Evolutionary conservation across 2,329 filamentous ascomycete species (phyloP).

Genomic region (Passalora sequoiae): DNA sequence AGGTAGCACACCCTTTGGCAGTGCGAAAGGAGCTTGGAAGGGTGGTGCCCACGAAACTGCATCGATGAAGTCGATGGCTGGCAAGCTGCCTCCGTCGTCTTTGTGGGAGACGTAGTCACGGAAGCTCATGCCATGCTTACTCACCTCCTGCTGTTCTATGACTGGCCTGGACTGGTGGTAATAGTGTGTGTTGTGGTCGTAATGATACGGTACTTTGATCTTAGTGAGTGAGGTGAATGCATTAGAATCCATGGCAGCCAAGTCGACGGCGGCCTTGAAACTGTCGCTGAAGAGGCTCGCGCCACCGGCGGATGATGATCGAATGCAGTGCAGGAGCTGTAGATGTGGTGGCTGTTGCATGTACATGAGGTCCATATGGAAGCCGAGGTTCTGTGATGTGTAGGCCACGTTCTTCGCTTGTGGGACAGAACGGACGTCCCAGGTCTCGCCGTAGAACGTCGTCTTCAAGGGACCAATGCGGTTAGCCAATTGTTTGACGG

Average conservation of each 20-base stretch:
- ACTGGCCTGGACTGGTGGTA: slow-evolving; percentile 27
- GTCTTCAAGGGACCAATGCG: slow-evolving; percentile 74
- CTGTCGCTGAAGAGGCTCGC: slow-evolving; percentile 82
- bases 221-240: slow-evolving; percentile 15
- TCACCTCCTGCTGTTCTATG: slow-evolving; percentile 19
- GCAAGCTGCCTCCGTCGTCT: neutral
- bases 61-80: slow-evolving; percentile 23
- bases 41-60: slow-evolving; percentile 35
- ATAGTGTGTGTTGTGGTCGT: slow-evolving; percentile 40
- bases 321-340: slow-evolving; percentile 84
- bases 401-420: slow-evolving; percentile 86
- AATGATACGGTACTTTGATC: slow-evolving; percentile 45
- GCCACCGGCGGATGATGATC: slow-evolving; percentile 73
- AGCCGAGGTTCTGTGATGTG: slow-evolving; percentile 71
- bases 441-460: slow-evolving; percentile 87
- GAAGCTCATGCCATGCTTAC: neutral
- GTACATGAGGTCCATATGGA: slow-evolving; percentile 94
- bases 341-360: slow-evolving; percentile 71
- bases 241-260: slow-evolving; percentile 18
- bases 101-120: neutral
- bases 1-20: neutral
- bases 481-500: slow-evolving; percentile 61
- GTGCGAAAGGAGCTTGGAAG: slow-evolving; percentile 33
- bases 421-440: slow-evolving; percentile 79
- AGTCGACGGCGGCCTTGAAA: slow-evolving; percentile 52